Percentiles rank a stretch among this genome's conserved stretches.
phyloP scores from a whole-genome alignment of 176 grass and related monocot species.

The Aegilops bicornis region DNA sequence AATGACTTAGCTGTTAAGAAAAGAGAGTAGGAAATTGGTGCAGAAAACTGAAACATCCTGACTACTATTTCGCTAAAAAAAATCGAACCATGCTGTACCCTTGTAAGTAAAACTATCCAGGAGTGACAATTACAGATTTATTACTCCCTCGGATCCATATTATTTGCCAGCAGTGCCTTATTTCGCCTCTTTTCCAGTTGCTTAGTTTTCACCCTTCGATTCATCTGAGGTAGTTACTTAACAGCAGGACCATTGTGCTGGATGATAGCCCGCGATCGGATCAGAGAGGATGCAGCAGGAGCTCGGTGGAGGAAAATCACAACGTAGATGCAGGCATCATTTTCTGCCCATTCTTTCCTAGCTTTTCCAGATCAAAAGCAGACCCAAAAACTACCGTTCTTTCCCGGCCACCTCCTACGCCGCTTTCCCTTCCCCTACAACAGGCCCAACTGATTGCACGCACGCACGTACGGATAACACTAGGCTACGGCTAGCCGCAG shows the following conservation, averaged over 20 bases:
- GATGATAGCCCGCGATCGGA: background rate
- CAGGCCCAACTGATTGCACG: conserved; percentile 22
- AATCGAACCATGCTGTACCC: too few relatives aligned
- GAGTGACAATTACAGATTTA: too few relatives aligned
- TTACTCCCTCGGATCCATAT: too few relatives aligned
- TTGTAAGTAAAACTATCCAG: background rate
- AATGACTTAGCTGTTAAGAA: background rate
- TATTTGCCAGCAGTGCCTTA: too few relatives aligned
- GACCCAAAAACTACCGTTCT: conserved; percentile 34
- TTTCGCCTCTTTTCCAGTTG: too few relatives aligned
- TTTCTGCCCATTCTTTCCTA: conserved; percentile 34
- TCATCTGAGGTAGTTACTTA: background rate
- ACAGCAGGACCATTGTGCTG: background rate
- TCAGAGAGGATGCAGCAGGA: background rate
- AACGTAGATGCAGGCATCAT: conserved; percentile 39
- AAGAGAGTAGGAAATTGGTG: background rate
- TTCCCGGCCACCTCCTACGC: conserved; percentile 8
- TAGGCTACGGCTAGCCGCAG: conserved; percentile 43
- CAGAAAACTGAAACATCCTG: background rate
- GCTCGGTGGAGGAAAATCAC: background rate
- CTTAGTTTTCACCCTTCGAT: background rate
- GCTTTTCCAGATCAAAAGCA: conserved; percentile 31
- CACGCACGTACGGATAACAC: conserved; percentile 44
- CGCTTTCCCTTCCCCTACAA: conserved; percentile 20
- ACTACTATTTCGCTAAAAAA: background rate